phyloP scores from a whole-genome alignment of 1,284 basidiomycete genomes.

The Rhodotorula glutinis region DNA sequence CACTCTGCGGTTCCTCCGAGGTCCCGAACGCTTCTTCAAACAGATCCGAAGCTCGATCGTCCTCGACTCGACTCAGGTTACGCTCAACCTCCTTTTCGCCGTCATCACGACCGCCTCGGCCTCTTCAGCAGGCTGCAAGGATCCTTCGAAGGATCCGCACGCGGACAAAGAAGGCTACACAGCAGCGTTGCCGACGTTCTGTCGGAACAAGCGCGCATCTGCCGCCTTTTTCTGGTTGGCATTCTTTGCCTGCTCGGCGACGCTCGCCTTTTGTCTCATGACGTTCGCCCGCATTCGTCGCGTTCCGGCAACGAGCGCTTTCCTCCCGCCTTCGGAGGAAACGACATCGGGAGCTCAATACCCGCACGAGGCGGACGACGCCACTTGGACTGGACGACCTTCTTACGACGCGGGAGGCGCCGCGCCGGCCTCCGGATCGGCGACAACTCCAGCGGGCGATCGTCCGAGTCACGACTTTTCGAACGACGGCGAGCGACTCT shows the following conservation, averaged over 20 bases:
- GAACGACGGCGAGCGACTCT: conserved; percentile 10
- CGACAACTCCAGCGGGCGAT: conserved; percentile 1
- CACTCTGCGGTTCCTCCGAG: conserved; percentile 22
- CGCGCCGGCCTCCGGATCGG: neutral
- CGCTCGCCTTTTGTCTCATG: conserved; percentile 17
- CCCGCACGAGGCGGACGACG: conserved; percentile 17
- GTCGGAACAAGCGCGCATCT: conserved; percentile 40
- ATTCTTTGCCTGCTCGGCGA: conserved; percentile 20
- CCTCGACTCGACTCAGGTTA: conserved; percentile 30
- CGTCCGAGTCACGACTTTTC: conserved; percentile 14
- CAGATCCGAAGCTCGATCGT: conserved; percentile 38
- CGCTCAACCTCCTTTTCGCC: conserved; percentile 26
- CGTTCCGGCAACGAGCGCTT: conserved; percentile 14
- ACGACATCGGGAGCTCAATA: neutral
- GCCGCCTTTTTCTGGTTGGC: conserved; percentile 43
- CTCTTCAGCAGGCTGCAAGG: conserved; percentile 39
- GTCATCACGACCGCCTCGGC: conserved; percentile 37
- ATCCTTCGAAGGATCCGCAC: conserved; percentile 32
- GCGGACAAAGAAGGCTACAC: conserved; percentile 37
- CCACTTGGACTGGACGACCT: conserved; percentile 12
- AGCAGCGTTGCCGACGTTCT: conserved; percentile 34
- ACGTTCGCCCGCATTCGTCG: conserved; percentile 16
- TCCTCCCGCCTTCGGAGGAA: conserved; percentile 9
- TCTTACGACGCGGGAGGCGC: neutral
- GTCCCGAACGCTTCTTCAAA: conserved; percentile 35